Evolutionary conservation across 2,329 filamentous ascomycete genomes (phyloP), one percentile per base, ranked within the genome.

Genomic region (Fusarium anthophilum): DNA sequence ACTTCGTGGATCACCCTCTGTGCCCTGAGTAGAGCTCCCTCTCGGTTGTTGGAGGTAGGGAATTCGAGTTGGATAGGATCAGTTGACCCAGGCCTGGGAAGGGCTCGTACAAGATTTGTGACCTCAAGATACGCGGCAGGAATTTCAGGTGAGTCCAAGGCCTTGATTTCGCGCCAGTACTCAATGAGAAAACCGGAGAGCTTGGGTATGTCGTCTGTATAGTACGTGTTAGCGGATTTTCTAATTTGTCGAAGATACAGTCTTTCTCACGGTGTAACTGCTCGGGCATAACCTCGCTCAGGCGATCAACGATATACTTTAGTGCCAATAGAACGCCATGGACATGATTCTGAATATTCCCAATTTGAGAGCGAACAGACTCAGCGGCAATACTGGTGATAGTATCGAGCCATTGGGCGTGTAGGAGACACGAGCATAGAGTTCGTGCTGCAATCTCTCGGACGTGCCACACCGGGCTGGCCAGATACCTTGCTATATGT

Each of bases 391-490:
- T 78, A 20, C 71, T 66, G 32, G 78, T 79, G 9, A 90, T 78
- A 2, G 80, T 79, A 15, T 76, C 75, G 2, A 87, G 78, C 88
- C 89, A 91, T 30, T 84, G 81, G 8, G 85, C 81, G 24, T 86
- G 84, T 5, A 91, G 80, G 28, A 91, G 81, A 69, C 92, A 90
- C 0, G 90, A 91, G 77, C 90, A 91, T 18, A 94, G 84, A 1
- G 93, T 94, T 22, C 92, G 87, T 1, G 94, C 93, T 2, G 94
- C 93, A 80, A 95, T 94, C 76, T 96, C 93, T 56, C 94, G 87
- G 12, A 96, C 90, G 79, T 95, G 93, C 94, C 94, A 96, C 24
- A 94, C 89, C 2, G 88, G 88, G 70, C 91, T 94, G 17, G 86
- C 88, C 8, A 94, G 85, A 62, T 95, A 91, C 47, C 85, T 86